These are phyloP conservation scores for Conticribra guillardii DNA, from an alignment of 108 stramenopile genomes.

Conservation along the genomic window DNA sequence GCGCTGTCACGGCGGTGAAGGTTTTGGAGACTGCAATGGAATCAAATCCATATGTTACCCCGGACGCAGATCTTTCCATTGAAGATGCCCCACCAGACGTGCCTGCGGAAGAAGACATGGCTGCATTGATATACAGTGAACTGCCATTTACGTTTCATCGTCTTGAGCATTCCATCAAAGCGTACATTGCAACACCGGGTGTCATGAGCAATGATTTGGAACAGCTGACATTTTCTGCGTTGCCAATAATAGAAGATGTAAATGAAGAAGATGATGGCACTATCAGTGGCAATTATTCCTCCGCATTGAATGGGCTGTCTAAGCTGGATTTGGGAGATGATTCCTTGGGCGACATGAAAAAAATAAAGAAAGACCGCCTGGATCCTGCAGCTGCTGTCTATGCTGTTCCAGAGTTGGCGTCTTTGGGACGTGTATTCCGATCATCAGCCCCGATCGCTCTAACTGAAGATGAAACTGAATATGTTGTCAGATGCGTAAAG, in stretches of 20 bases:
- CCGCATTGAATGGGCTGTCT: constrained; percentile 4
- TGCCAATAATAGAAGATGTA: constrained; percentile 87
- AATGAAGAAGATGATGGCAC: constrained; percentile 30
- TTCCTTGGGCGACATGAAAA: constrained; percentile 8
- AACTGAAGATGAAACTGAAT: constrained; percentile 91
- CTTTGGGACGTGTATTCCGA: constrained; percentile 83
- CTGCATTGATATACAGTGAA: constrained; percentile 75
- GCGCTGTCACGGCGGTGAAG: constrained; percentile 78
- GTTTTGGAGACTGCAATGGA: constrained; percentile 76
- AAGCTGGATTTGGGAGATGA: neutral
- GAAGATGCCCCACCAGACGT: constrained; percentile 56
- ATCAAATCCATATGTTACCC: constrained; percentile 61
- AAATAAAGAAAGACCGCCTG: constrained; percentile 54
- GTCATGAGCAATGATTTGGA: constrained; percentile 56
- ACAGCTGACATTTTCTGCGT: constrained; percentile 64
- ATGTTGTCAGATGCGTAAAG: constrained; percentile 87
- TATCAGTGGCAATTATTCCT: neutral
- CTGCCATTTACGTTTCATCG: constrained; percentile 83
- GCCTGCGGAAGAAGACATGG: constrained; percentile 59
- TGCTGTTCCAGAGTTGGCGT: constrained; percentile 87
- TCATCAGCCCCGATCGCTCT: constrained; percentile 66
- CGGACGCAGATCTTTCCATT: constrained; percentile 45
- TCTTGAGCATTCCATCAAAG: constrained; percentile 82
- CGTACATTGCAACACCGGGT: constrained; percentile 68
- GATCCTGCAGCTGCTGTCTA: constrained; percentile 84